A percentile compares a stretch with the other conserved stretches of the same genome.
phyloP scores from a whole-genome alignment of 192 early-diverging fungal species.

The Endogone sp. region DNA sequence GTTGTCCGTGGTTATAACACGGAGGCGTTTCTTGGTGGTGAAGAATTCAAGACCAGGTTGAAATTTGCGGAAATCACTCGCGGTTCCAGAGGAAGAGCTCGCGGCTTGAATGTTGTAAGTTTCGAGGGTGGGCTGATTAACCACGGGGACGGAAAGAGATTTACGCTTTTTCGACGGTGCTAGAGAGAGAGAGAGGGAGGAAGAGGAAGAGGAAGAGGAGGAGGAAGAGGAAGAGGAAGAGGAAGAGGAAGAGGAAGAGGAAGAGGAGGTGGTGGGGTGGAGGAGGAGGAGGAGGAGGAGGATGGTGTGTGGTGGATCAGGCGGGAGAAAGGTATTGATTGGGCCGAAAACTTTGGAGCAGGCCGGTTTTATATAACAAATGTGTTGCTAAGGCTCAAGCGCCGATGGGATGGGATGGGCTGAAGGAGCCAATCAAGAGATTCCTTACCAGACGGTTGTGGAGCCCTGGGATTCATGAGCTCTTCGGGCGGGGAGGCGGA shows the following conservation, averaged over 20 bases:
- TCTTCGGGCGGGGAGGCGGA: neutral
- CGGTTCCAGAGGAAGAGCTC: constrained; percentile 6
- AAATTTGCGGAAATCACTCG: neutral
- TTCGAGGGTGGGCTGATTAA: constrained; percentile 7
- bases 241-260: no score
- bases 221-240: no score
- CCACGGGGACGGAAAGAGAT: constrained; percentile 10
- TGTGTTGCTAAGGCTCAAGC: no score
- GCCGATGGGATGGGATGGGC: no score
- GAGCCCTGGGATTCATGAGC: neutral
- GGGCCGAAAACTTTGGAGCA: no score
- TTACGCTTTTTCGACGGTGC: constrained; percentile 18
- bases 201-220: no score
- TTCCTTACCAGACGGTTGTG: neutral
- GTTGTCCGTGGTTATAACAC: neutral
- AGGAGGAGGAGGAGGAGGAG: no score
- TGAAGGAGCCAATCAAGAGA: neutral
- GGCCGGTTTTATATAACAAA: neutral
- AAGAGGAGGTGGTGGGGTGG: no score
- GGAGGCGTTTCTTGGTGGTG: constrained; percentile 1
- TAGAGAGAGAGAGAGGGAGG: neutral
- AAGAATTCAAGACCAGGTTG: neutral
- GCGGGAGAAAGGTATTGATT: no score
- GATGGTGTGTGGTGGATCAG: no score
- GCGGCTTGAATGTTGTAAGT: constrained; percentile 3